phyloP scores from a whole-genome alignment of 2,329 filamentous ascomycete species.

The Sphaerulina populicola region DNA sequence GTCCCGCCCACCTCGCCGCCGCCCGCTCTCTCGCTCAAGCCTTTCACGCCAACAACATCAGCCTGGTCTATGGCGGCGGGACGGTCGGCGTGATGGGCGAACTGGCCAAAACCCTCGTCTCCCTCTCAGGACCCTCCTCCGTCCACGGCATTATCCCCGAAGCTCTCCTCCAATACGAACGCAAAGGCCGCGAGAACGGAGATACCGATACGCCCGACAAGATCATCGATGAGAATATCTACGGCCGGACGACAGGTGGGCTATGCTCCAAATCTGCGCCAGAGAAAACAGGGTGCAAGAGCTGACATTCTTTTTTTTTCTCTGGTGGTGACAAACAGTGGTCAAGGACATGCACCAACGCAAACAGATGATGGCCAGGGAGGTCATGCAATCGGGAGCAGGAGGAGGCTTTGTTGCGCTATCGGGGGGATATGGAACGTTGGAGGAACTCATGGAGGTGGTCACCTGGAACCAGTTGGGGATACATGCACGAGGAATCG shows the following conservation, averaged over 20 bases:
- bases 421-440: slow-evolving; percentile 81
- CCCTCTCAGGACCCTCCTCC: slow-evolving; percentile 66
- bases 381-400: slow-evolving; percentile 70
- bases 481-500: slow-evolving; percentile 72
- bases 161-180: slow-evolving; percentile 53
- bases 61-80: slow-evolving; percentile 88
- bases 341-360: slow-evolving; percentile 94
- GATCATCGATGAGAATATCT: slow-evolving; percentile 57
- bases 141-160: slow-evolving; percentile 93
- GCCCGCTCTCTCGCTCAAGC: slow-evolving; percentile 65
- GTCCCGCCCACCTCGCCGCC: slow-evolving; percentile 65
- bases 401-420: slow-evolving; percentile 86
- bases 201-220: slow-evolving; percentile 38
- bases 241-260: slow-evolving; percentile 86
- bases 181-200: slow-evolving; percentile 11
- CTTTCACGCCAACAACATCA: slow-evolving; percentile 69
- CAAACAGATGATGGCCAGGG: slow-evolving; percentile 86
- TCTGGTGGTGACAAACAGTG: slow-evolving; percentile 61
- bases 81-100: slow-evolving; percentile 95
- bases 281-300: no score
- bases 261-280: slow-evolving; percentile 29
- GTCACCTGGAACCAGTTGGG: slow-evolving; percentile 91
- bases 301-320: no score
- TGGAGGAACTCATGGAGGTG: slow-evolving; percentile 90
- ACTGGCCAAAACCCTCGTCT: slow-evolving; percentile 74